Evolutionary conservation across 1,139 yeast genomes (phyloP).

Genomic region (Nakaseomyces uthaithaninus): DNA sequence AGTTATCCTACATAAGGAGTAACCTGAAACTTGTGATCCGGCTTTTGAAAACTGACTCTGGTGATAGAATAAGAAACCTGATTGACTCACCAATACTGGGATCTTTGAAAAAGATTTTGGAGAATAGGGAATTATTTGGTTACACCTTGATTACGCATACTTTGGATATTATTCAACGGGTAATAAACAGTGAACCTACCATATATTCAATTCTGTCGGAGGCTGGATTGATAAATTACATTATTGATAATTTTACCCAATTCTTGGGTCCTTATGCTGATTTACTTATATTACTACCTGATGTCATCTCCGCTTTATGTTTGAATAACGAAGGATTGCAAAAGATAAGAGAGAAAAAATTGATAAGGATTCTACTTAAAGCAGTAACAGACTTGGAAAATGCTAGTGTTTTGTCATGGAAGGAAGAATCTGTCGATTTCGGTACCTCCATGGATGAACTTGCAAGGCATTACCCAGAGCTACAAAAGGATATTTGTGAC

Average conservation of each 20-base stretch:
- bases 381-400: constrained; percentile 42
- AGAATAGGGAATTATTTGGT: constrained; percentile 59
- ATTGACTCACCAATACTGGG: constrained; percentile 73
- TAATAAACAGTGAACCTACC: constrained; percentile 87
- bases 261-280: constrained; percentile 52
- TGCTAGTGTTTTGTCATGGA: constrained; percentile 42
- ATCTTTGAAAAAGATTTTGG: constrained; percentile 52
- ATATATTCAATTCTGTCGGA: constrained; percentile 76
- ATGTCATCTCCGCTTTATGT: constrained; percentile 75
- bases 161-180: constrained; percentile 58
- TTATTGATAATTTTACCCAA: constrained; percentile 47
- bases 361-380: constrained; percentile 45
- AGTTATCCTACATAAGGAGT: constrained; percentile 51
- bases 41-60: constrained; percentile 63
- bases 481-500: constrained; percentile 51
- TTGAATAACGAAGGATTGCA: constrained; percentile 67
- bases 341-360: constrained; percentile 42
- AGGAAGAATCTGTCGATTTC: constrained; percentile 45
- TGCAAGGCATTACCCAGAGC: constrained; percentile 71
- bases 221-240: constrained; percentile 60
- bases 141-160: constrained; percentile 57
- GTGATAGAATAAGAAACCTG: constrained; percentile 76
- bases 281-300: constrained; percentile 57
- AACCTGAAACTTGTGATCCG: constrained; percentile 54
- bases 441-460: constrained; percentile 76